Evolutionary conservation across 1,139 yeast species (phyloP).

Genomic region (Scheffersomyces titani): DNA sequence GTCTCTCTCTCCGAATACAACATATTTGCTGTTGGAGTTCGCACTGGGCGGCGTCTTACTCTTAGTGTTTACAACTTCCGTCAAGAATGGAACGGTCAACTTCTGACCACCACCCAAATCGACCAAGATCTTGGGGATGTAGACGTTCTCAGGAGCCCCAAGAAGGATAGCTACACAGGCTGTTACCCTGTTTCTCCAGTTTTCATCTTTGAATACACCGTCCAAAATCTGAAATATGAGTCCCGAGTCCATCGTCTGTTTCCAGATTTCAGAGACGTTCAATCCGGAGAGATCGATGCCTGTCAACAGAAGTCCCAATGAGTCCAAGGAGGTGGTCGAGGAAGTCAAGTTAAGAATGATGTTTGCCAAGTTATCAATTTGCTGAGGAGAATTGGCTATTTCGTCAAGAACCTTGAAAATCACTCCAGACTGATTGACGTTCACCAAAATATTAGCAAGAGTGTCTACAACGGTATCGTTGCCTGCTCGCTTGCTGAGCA

Average conservation of each 20-base stretch:
- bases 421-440: conserved; percentile 31
- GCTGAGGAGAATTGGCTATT: conserved; percentile 24
- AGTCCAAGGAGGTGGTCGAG: conserved; percentile 2
- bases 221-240: conserved; percentile 24
- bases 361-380: conserved; percentile 25
- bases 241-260: conserved; percentile 24
- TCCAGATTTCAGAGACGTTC: conserved; percentile 21
- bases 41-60: conserved; percentile 18
- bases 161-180: conserved; percentile 20
- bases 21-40: conserved; percentile 13
- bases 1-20: conserved; percentile 13
- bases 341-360: conserved; percentile 12
- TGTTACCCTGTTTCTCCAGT: conserved; percentile 28
- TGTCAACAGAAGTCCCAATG: not conserved
- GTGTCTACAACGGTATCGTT: conserved; percentile 12
- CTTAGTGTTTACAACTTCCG: conserved; percentile 27
- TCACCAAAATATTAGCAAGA: conserved; percentile 21
- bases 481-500: not conserved
- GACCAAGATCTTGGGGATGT: conserved; percentile 29
- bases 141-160: conserved; percentile 6
- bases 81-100: conserved; percentile 30
- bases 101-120: conserved; percentile 34
- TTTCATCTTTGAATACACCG: conserved; percentile 29
- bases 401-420: conserved; percentile 29
- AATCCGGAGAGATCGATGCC: conserved; percentile 20